Conservation (phyloP, 129 eudicot genomes). For the Helichrysum umbraculigerum region DNA sequence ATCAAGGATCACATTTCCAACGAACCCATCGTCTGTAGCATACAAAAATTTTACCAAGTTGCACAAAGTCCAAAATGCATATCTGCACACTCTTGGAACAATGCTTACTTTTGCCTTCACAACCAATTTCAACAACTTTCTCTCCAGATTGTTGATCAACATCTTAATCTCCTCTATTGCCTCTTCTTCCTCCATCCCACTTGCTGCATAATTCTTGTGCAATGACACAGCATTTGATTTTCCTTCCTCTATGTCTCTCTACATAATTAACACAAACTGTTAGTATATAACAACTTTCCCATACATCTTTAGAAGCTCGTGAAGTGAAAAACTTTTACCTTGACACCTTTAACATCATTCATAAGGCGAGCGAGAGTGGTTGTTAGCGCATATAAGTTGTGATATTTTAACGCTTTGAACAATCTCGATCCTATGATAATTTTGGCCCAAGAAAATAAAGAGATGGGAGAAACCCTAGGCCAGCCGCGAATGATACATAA, state of each 20-base stretch:
- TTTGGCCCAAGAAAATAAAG: too few relatives aligned
- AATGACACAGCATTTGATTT: slow-evolving; percentile 61
- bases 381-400: slow-evolving; percentile 54
- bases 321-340: slow-evolving; percentile 40
- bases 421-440: too few relatives aligned
- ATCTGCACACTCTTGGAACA: too few relatives aligned
- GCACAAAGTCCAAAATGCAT: too few relatives aligned
- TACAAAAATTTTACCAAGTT: slow-evolving; percentile 59
- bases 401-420: slow-evolving; percentile 51
- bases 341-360: slow-evolving; percentile 66
- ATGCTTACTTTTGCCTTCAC: too few relatives aligned
- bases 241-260: slow-evolving; percentile 75
- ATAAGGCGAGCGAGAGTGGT: slow-evolving; percentile 81
- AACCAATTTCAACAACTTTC: slow-evolving; percentile 60
- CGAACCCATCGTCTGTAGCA: slow-evolving; percentile 62
- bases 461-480: too few relatives aligned
- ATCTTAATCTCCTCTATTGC: slow-evolving; percentile 45
- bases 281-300: too few relatives aligned
- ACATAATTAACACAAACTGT: slow-evolving; percentile 15
- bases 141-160: slow-evolving; percentile 35
- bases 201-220: slow-evolving; percentile 38
- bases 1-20: slow-evolving; percentile 48
- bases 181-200: slow-evolving; percentile 37
- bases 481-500: slow-evolving; percentile 73
- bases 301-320: too few relatives aligned